These are phyloP conservation scores for Komagataella mondaviorum DNA, from an alignment of 805 yeast species.

Conservation along the genomic window DNA sequence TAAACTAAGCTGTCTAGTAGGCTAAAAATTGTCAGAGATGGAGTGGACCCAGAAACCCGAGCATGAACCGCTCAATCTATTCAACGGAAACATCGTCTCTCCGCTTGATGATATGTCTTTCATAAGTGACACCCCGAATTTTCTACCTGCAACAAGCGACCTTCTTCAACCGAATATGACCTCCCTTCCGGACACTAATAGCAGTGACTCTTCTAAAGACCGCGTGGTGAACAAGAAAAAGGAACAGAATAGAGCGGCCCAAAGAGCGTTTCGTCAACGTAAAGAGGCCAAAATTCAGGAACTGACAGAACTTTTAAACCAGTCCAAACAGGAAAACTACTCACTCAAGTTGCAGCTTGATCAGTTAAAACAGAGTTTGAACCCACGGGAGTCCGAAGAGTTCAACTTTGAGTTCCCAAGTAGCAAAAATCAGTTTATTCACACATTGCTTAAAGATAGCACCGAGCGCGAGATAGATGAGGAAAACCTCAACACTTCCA, in stretches of 20 bases:
- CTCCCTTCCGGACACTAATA: background rate
- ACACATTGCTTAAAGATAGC: background rate
- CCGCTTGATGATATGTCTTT: background rate
- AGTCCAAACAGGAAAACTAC: slow-evolving; percentile 34
- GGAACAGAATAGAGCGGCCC: slow-evolving; percentile 80
- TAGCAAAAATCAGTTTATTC: slow-evolving; percentile 5
- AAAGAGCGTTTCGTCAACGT: slow-evolving; percentile 74
- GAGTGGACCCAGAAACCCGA: background rate
- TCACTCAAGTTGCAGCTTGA: slow-evolving; percentile 26
- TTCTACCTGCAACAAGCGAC: background rate
- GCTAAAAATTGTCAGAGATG: background rate
- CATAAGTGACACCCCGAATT: background rate
- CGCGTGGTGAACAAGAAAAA: slow-evolving; percentile 15
- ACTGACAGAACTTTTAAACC: slow-evolving; percentile 41
- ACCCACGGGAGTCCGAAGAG: slow-evolving; percentile 2
- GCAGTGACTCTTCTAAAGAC: background rate
- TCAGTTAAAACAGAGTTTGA: slow-evolving; percentile 20
- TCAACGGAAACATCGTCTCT: background rate
- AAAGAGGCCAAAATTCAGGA: slow-evolving; percentile 63
- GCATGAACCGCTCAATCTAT: background rate
- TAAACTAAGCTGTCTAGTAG: background rate
- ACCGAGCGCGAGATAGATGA: slow-evolving; percentile 1
- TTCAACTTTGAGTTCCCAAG: slow-evolving; percentile 4
- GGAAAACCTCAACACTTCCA: background rate
- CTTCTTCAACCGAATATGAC: background rate